Base-by-base conservation (phyloP, 805 yeast genomes). In the Ogataea allantospora region DNA sequence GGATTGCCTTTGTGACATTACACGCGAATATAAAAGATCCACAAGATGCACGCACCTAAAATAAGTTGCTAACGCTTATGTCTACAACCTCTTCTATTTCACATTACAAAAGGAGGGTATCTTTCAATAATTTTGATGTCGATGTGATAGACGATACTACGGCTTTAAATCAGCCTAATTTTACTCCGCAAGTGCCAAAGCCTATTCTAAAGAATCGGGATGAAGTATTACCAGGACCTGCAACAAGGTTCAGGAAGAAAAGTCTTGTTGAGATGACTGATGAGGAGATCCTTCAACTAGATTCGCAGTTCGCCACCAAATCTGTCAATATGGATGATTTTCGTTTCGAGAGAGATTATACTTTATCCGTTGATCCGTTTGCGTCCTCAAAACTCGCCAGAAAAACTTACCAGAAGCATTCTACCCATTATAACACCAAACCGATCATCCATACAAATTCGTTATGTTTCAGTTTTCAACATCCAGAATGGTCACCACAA, bases 281-380 rank as follows among this genome's bases (percentile, higher is more conserved):
- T 51, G 77, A 72, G 40, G 80, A 76, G 53, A 60, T 76, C 40
- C 53, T 75, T 57, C 76, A 73, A 9, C 58, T 76, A 43, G 82
- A 76, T 54, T 70, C 75, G 2, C 80, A 76, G 47, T 76, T 65
- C 52, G 61, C 65, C 38, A 60, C 68, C 15, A 58, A 62, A 42
- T 55, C 62, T 2, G 53, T 65, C 17, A 64, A 72, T 44, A 54
- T 73, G 37, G 67, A 66, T 35, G 56, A 61, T 34, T 73, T 70
- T 56, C 66, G 66, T 40, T 73, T 73, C 47, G 73, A 70, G 48
- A 55, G 60, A 40, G 66, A 64, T 43, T 63, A 66, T 6, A 34
- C 48, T 5, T 25, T 50, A 3, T 43, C 50, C 2, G 35, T 44
- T 45, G 35, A 27, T 23, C 46, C 51, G 43, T 30, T 42, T 21